Conservation (phyloP, 441 rosid species). For the Adansonia rubrostipa region DNA sequence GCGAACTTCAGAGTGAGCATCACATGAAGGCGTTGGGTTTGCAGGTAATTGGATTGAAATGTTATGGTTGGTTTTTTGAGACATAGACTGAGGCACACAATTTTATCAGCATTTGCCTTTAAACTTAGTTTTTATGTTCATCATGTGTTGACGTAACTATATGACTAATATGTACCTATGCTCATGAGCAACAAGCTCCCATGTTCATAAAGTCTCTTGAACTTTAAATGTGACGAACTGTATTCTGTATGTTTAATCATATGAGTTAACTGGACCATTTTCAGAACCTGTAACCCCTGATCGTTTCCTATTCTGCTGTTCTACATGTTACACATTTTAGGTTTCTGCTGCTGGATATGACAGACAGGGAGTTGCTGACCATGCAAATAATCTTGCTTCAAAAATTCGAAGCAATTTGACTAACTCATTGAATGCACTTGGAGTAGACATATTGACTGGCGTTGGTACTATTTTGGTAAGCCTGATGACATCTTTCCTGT, state of each 20-base stretch:
- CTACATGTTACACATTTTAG: conserved; percentile 38
- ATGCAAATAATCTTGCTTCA: conserved; percentile 89
- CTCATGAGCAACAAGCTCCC: background rate
- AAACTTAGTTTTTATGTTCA: conserved; percentile 2
- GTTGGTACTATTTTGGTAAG: conserved; percentile 79
- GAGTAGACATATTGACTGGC: conserved; percentile 92
- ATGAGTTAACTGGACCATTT: background rate
- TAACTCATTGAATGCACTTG: conserved; percentile 89
- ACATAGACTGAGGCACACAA: background rate
- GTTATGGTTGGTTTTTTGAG: background rate
- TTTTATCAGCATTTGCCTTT: background rate
- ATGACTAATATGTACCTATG: background rate
- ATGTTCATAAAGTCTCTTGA: background rate
- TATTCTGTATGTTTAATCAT: background rate
- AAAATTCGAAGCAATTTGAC: conserved; percentile 89
- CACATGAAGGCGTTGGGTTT: conserved; percentile 93
- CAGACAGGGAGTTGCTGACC: conserved; percentile 94
- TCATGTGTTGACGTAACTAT: background rate
- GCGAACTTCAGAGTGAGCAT: conserved; percentile 89
- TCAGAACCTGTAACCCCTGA: background rate
- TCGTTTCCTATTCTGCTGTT: background rate
- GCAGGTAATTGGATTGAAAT: conserved; percentile 55
- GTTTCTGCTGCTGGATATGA: conserved; percentile 92
- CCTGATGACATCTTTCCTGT: conserved; percentile 14
- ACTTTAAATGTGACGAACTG: background rate